phyloP scores from a whole-genome alignment of 495 filamentous ascomycete species.

The Rusavskia elegans region DNA sequence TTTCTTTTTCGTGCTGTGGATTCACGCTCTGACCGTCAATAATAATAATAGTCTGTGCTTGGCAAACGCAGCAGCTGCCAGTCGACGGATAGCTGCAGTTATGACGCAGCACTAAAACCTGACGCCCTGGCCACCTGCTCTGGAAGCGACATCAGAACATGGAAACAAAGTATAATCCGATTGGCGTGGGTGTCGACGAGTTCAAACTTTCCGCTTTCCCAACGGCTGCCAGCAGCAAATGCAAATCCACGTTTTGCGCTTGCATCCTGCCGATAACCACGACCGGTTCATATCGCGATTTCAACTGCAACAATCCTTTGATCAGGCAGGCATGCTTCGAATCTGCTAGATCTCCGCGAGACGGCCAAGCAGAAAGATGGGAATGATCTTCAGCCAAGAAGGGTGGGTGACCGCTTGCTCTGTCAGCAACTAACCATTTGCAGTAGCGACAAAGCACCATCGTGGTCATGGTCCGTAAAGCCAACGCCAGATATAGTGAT shows the following conservation, averaged over 20 bases:
- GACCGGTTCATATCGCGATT: background rate
- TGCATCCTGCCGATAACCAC: constrained; percentile 1
- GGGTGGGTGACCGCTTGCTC: background rate
- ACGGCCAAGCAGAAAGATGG: too few relatives aligned
- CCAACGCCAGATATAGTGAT: background rate
- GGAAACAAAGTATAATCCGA: background rate
- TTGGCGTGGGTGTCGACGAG: background rate
- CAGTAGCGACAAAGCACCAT: background rate
- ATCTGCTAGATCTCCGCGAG: too few relatives aligned
- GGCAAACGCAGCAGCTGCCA: background rate
- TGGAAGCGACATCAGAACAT: background rate
- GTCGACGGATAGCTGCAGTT: background rate
- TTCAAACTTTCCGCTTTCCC: background rate
- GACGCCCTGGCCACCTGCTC: background rate
- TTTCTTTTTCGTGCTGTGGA: background rate
- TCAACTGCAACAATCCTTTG: background rate
- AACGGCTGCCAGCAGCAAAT: background rate
- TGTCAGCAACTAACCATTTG: background rate
- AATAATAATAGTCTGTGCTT: background rate
- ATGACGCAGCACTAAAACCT: background rate
- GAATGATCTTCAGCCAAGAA: background rate
- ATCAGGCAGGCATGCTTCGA: background rate
- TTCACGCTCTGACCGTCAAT: background rate
- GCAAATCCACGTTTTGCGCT: background rate
- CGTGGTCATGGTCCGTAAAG: background rate